phyloP scores from a whole-genome alignment of 495 filamentous ascomycete genomes.

The Symbiotaphrina buchneri region DNA sequence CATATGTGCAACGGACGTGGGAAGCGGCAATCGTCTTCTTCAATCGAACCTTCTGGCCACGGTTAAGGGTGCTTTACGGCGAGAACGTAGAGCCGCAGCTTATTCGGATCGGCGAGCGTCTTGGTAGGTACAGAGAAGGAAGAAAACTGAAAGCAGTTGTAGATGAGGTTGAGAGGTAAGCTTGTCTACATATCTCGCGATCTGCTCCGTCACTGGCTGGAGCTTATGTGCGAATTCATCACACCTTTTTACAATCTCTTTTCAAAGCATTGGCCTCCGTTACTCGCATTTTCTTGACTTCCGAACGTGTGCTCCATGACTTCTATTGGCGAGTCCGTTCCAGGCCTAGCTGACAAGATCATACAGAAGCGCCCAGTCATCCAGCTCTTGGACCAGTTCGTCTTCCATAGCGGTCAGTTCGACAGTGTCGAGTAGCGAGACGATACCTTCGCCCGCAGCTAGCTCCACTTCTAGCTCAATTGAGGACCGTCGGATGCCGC shows the following conservation, averaged over 20 bases:
- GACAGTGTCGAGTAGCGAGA: conserved; percentile 7
- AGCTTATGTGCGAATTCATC: no score
- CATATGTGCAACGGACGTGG: conserved; percentile 47
- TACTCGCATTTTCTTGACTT: no score
- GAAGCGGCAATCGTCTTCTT: conserved; percentile 42
- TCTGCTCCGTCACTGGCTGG: no score
- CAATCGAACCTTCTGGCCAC: conserved; percentile 55
- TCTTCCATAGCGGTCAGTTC: conserved; percentile 10
- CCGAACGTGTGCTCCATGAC: no score
- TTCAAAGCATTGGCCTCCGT: no score
- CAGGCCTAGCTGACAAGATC: no score
- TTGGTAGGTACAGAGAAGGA: conserved; percentile 61
- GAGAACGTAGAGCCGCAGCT: conserved; percentile 92
- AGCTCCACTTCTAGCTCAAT: conserved; percentile 7
- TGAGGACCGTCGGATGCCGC: conserved; percentile 14
- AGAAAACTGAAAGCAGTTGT: conserved; percentile 33
- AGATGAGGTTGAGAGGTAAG: conserved; percentile 29
- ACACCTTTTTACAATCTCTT: no score
- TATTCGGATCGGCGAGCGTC: conserved; percentile 69
- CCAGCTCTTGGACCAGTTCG: no score
- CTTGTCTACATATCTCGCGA: no score
- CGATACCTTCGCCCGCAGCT: conserved; percentile 8
- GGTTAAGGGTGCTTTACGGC: conserved; percentile 54
- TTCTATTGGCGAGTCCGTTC: no score
- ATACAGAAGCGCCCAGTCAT: no score